Evolutionary conservation across 1,284 basidiomycete species (phyloP).

Genomic region (Meira miltonrushii): DNA sequence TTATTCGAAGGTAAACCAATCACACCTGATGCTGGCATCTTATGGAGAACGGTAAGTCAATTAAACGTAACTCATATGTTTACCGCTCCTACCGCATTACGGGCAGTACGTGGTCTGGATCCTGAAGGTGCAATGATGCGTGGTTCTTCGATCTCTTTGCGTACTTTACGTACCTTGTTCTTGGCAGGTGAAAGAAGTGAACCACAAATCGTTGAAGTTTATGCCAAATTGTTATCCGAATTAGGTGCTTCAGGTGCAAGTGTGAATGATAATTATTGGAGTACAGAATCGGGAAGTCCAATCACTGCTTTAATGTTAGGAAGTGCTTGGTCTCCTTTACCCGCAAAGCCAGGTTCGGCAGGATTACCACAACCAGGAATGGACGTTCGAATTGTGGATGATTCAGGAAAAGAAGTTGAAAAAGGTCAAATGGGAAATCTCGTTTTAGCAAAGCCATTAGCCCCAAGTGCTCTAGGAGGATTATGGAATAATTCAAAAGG

Average conservation of each 20-base stretch:
- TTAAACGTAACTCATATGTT: conserved; percentile 38
- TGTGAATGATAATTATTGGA: conserved; percentile 50
- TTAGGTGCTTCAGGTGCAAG: conserved; percentile 38
- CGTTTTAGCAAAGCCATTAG: conserved; percentile 36
- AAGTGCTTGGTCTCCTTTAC: conserved; percentile 24
- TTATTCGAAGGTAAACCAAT: conserved; percentile 50
- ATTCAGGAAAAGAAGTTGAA: conserved; percentile 31
- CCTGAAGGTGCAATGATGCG: conserved; percentile 38
- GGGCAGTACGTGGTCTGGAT: conserved; percentile 43
- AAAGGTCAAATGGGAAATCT: conserved; percentile 47
- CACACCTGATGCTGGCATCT: conserved; percentile 44
- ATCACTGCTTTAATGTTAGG: conserved; percentile 41
- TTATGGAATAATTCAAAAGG: conserved; percentile 44
- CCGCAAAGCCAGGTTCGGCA: conserved; percentile 36
- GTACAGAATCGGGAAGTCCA: conserved; percentile 40
- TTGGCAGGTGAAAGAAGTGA: conserved; percentile 44
- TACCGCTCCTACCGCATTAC: conserved; percentile 40
- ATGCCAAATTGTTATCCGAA: conserved; percentile 31
- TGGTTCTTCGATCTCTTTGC: conserved; percentile 27
- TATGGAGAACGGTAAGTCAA: conserved; percentile 38
- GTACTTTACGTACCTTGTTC: conserved; percentile 39
- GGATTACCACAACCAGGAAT: conserved; percentile 45
- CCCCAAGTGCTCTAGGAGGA: conserved; percentile 35
- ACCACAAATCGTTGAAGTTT: conserved; percentile 38
- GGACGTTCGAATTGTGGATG: conserved; percentile 48